Percentiles rank a stretch among this genome's conserved stretches.
Evolutionary conservation across 148 eudicot species (phyloP).

Genomic region (Gaultheria prostrata): DNA sequence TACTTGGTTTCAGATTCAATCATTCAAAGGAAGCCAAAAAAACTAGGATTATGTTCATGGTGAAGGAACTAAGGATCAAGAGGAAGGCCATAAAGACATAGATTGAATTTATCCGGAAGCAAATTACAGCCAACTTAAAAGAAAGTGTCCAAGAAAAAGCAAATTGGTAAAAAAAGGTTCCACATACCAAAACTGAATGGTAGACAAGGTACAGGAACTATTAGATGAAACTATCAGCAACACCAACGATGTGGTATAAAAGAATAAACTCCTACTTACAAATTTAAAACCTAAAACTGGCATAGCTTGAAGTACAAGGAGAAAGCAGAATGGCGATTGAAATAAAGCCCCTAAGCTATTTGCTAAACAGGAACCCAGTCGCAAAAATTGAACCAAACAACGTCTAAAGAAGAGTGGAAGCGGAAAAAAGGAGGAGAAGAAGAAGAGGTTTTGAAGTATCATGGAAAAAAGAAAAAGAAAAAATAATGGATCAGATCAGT

Average conservation of each 20-base stretch:
- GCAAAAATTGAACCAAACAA: slow-evolving; percentile 8
- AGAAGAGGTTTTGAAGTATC: not conserved
- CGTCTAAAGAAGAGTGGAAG: not conserved
- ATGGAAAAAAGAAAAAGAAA: not conserved
- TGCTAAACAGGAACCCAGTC: not conserved
- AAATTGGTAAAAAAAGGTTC: not conserved
- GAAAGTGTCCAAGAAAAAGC: not conserved
- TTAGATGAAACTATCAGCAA: slow-evolving; percentile 9
- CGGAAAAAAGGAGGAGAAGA: not conserved
- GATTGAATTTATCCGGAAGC: not conserved
- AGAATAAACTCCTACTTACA: not conserved
- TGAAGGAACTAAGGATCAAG: not conserved
- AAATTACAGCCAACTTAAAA: not conserved
- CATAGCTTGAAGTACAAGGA: not conserved
- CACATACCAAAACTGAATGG: not conserved
- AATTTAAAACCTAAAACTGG: not conserved
- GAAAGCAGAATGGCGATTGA: not conserved
- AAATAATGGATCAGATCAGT: slow-evolving; percentile 5
- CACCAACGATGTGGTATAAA: not conserved
- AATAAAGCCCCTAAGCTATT: not conserved
- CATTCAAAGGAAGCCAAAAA: not conserved
- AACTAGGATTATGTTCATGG: not conserved
- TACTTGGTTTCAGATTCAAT: not conserved
- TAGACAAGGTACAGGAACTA: not conserved
- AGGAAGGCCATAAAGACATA: slow-evolving; percentile 4